A percentile compares a stretch with the other conserved stretches of the same genome.
phyloP scores from a whole-genome alignment of 768 basidiomycete species.

The Collybiopsis confluens region DNA sequence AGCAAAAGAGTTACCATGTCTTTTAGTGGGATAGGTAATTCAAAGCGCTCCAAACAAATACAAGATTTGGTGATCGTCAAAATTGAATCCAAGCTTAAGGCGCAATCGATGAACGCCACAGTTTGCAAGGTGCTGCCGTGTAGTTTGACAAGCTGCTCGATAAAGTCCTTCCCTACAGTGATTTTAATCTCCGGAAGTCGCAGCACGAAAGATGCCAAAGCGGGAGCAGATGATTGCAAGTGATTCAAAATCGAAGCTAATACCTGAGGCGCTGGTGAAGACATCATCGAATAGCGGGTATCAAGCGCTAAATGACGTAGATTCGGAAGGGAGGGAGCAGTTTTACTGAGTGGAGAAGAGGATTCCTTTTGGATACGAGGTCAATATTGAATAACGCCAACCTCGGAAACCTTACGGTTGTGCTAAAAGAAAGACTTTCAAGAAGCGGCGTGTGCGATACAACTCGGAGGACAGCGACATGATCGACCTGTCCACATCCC shows the following conservation, averaged over 20 bases:
- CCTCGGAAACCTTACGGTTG: conserved; percentile 38
- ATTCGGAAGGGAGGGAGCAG: conserved; percentile 31
- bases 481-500: conserved; percentile 54
- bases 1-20: conserved; percentile 35
- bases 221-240: conserved; percentile 27
- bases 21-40: conserved; percentile 46
- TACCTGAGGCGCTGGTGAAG: conserved; percentile 21
- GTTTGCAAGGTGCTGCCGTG: conserved; percentile 39
- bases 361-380: conserved; percentile 29
- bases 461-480: conserved; percentile 42
- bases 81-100: conserved; percentile 34
- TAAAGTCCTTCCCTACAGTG: conserved; percentile 31
- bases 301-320: conserved; percentile 55
- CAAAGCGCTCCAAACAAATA: conserved; percentile 42
- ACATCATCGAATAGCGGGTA: conserved; percentile 29
- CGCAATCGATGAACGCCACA: conserved; percentile 45
- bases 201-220: conserved; percentile 35
- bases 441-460: conserved; percentile 48
- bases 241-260: conserved; percentile 26
- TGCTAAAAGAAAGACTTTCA: conserved; percentile 58
- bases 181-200: conserved; percentile 41
- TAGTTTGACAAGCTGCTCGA: conserved; percentile 36
- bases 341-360: conserved; percentile 20
- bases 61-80: conserved; percentile 38
- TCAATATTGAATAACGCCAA: not conserved